Evolutionary conservation across 2,329 filamentous ascomycete species (phyloP).

Genomic region (Aspergillus neotritici): DNA sequence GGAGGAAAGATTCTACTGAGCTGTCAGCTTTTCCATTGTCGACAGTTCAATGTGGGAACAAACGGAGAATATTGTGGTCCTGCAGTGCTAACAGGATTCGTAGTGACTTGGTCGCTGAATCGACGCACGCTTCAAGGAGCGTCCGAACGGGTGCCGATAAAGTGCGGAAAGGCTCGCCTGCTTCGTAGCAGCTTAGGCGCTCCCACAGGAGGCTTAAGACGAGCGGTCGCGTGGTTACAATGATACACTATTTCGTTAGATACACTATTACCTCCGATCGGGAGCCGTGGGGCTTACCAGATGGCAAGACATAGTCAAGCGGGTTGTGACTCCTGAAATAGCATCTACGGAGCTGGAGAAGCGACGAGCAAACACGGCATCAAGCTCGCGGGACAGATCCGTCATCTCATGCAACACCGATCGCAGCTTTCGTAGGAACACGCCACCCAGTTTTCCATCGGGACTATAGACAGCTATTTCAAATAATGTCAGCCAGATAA

Average conservation of each 20-base stretch:
- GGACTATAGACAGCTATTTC: constrained; percentile 32
- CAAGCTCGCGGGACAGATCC: constrained; percentile 29
- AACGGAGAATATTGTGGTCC: constrained; percentile 21
- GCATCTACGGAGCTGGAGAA: constrained; percentile 32
- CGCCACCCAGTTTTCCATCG: constrained; percentile 22
- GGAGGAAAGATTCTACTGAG: constrained; percentile 27
- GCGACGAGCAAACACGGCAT: constrained; percentile 30
- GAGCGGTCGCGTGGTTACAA: constrained; percentile 22
- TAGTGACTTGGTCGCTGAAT: constrained; percentile 19
- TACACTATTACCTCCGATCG: neutral
- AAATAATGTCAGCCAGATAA: neutral
- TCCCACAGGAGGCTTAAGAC: constrained; percentile 17
- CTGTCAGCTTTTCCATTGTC: constrained; percentile 1
- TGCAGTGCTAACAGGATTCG: constrained; percentile 18
- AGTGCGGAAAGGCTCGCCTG: constrained; percentile 12
- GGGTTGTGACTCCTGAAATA: constrained; percentile 34
- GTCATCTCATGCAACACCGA: constrained; percentile 30
- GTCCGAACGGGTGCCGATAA: constrained; percentile 18
- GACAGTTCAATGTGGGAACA: neutral
- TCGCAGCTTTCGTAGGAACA: constrained; percentile 29
- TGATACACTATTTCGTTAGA: constrained; percentile 18
- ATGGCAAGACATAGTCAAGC: constrained; percentile 28
- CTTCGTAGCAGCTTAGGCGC: constrained; percentile 14
- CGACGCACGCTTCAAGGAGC: constrained; percentile 18
- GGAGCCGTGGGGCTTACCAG: constrained; percentile 17